These are phyloP conservation scores for Pseudonitzschia multiseries DNA, from an alignment of 108 stramenopile genomes.

Conservation along the genomic window DNA sequence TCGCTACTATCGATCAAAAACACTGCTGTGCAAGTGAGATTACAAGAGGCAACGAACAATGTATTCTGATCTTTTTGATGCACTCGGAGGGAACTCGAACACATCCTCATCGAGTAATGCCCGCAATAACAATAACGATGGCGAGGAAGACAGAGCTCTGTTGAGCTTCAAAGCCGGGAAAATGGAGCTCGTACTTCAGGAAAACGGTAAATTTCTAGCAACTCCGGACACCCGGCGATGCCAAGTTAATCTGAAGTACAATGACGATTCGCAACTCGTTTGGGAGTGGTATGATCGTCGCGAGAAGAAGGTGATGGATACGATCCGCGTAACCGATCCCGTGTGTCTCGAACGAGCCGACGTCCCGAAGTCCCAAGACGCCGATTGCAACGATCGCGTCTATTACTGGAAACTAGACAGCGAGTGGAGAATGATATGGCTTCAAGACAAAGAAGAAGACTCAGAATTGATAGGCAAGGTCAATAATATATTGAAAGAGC, in stretches of 20 bases:
- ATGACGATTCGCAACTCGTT: constrained; percentile 29
- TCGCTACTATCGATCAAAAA: neutral
- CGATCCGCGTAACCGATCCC: constrained; percentile 37
- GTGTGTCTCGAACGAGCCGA: constrained; percentile 53
- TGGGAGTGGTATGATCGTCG: constrained; percentile 84
- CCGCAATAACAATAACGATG: constrained; percentile 15
- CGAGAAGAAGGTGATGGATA: constrained; percentile 56
- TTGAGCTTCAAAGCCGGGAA: constrained; percentile 75
- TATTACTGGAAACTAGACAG: constrained; percentile 43
- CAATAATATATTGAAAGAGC: constrained; percentile 59
- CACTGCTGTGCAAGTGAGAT: too few species aligned
- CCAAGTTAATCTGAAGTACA: constrained; percentile 53
- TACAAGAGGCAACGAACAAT: constrained; percentile 20
- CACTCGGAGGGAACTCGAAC: constrained; percentile 28
- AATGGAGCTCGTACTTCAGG: constrained; percentile 53
- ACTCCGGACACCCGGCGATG: constrained; percentile 70
- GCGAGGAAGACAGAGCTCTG: constrained; percentile 41
- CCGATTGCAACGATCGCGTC: constrained; percentile 31
- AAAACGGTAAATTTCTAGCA: constrained; percentile 62
- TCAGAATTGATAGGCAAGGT: constrained; percentile 60
- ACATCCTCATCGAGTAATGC: constrained; percentile 8
- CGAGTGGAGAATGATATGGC: constrained; percentile 72
- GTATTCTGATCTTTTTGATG: constrained; percentile 63
- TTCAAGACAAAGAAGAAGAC: constrained; percentile 66
- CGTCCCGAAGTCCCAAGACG: constrained; percentile 34